Evolutionary conservation across 2,329 filamentous ascomycete genomes (phyloP).

Genomic region (Berkeleyomyces basicola): DNA sequence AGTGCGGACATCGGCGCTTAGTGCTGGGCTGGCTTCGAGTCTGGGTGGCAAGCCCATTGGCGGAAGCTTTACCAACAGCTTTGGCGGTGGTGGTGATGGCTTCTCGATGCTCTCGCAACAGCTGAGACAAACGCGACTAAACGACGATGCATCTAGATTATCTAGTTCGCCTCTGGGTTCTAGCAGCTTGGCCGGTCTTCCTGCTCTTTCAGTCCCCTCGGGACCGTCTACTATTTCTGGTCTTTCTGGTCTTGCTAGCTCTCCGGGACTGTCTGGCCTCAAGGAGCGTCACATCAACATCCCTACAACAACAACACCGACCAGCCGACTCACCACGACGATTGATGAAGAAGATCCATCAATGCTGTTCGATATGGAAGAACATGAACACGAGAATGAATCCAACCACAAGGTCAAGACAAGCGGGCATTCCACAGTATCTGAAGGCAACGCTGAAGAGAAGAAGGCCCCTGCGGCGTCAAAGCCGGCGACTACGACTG

Average conservation of each 20-base stretch:
- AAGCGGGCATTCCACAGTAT: not conserved
- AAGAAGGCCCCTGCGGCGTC: not conserved
- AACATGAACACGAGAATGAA: constrained; percentile 1
- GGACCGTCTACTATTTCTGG: not conserved
- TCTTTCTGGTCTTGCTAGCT: not conserved
- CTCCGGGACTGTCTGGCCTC: not conserved
- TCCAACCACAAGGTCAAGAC: not conserved
- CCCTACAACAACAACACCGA: not conserved
- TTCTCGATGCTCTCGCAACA: constrained; percentile 12
- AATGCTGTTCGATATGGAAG: constrained; percentile 14
- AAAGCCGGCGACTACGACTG: not conserved
- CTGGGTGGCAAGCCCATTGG: constrained; percentile 2
- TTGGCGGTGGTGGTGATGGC: constrained; percentile 2
- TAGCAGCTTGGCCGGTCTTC: not conserved
- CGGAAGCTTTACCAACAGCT: constrained; percentile 5
- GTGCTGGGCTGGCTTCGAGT: not conserved
- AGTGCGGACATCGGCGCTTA: not conserved
- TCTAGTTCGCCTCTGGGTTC: constrained; percentile 4
- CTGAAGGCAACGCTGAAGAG: not conserved
- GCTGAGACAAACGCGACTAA: constrained; percentile 6
- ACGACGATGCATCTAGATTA: constrained; percentile 3
- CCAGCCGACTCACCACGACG: constrained; percentile 8
- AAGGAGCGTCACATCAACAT: constrained; percentile 5
- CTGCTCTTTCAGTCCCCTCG: not conserved
- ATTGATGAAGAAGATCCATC: constrained; percentile 12